Conservation (phyloP, 2,329 filamentous ascomycete species). For the Sclerotiophoma versabilis region DNA sequence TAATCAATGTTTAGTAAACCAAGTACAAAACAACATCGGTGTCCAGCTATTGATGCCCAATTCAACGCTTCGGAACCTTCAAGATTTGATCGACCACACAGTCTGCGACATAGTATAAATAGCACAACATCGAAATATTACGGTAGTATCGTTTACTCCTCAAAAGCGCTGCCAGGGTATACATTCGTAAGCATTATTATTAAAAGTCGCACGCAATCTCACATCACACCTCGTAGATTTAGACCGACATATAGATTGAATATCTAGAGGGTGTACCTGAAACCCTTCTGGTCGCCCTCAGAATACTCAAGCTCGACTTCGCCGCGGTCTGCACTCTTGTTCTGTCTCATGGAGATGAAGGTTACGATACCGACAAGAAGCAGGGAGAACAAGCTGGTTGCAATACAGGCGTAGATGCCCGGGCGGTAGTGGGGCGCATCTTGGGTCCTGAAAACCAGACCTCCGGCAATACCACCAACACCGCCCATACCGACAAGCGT, state of each 20-base stretch:
- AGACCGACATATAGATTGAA: too few relatives aligned
- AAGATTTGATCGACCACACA: neutral
- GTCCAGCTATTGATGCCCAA: neutral
- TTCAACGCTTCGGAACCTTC: too few relatives aligned
- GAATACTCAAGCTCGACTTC: slow-evolving; percentile 52
- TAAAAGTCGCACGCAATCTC: too few relatives aligned
- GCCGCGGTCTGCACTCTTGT: slow-evolving; percentile 50
- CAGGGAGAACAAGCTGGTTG: slow-evolving; percentile 47
- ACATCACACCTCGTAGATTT: too few relatives aligned
- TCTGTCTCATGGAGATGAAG: slow-evolving; percentile 44
- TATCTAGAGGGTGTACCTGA: slow-evolving; percentile 42
- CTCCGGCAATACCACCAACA: slow-evolving; percentile 78
- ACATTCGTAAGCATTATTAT: neutral
- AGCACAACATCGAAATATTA: neutral
- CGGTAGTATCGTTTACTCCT: neutral
- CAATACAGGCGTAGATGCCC: slow-evolving; percentile 50
- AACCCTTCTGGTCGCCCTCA: slow-evolving; percentile 44
- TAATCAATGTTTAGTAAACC: slow-evolving; percentile 9
- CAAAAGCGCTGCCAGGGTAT: neutral
- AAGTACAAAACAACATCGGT: neutral
- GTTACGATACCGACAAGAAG: slow-evolving; percentile 43
- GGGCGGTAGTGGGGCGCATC: slow-evolving; percentile 46
- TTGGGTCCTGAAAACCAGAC: slow-evolving; percentile 68
- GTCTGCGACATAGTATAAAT: neutral
- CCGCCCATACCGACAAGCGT: slow-evolving; percentile 79